Percentiles rank a stretch among this genome's conserved stretches.
Evolutionary conservation across 2,329 filamentous ascomycete species (phyloP).

Genomic region (Xylariaceae sp.): DNA sequence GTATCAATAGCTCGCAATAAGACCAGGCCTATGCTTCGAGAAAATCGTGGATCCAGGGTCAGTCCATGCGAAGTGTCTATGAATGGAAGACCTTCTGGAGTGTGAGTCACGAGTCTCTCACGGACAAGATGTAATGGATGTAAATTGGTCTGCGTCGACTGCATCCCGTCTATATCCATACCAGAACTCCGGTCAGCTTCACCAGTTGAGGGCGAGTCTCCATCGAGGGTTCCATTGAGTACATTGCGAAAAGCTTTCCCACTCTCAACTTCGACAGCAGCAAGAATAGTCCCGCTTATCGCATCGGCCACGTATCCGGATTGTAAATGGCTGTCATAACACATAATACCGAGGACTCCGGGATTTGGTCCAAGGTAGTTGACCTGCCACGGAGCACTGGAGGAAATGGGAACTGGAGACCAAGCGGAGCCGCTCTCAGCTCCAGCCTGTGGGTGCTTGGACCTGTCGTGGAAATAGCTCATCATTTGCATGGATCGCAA

Average conservation of each 20-base stretch:
- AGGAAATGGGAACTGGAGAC: slow-evolving; percentile 54
- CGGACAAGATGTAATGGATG: slow-evolving; percentile 12
- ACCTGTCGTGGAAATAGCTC: slow-evolving; percentile 67
- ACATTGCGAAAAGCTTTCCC: slow-evolving; percentile 44
- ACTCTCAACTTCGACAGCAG: slow-evolving; percentile 61
- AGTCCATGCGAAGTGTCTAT: slow-evolving; percentile 54
- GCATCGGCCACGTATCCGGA: slow-evolving; percentile 59
- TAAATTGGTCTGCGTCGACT: slow-evolving; percentile 3
- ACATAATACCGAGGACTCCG: slow-evolving; percentile 64
- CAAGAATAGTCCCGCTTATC: slow-evolving; percentile 69
- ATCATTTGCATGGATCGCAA: slow-evolving; percentile 73
- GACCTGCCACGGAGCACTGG: slow-evolving; percentile 59
- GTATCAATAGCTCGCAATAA: slow-evolving; percentile 69
- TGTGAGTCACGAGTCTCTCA: slow-evolving; percentile 35
- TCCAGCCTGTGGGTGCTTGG: slow-evolving; percentile 9
- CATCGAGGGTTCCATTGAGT: not conserved
- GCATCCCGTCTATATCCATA: slow-evolving; percentile 25
- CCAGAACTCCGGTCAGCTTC: not conserved
- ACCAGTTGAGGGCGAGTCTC: not conserved
- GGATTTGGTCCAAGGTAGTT: slow-evolving; percentile 49
- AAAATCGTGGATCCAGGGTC: slow-evolving; percentile 58
- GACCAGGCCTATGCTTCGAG: slow-evolving; percentile 60
- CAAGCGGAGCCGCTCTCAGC: slow-evolving; percentile 39
- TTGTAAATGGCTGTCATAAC: slow-evolving; percentile 63
- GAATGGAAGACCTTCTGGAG: slow-evolving; percentile 59